Percentiles rank a stretch among this genome's conserved stretches.
phyloP scores from a whole-genome alignment of 345 rosid genomes.

The Corymbia maculata region DNA sequence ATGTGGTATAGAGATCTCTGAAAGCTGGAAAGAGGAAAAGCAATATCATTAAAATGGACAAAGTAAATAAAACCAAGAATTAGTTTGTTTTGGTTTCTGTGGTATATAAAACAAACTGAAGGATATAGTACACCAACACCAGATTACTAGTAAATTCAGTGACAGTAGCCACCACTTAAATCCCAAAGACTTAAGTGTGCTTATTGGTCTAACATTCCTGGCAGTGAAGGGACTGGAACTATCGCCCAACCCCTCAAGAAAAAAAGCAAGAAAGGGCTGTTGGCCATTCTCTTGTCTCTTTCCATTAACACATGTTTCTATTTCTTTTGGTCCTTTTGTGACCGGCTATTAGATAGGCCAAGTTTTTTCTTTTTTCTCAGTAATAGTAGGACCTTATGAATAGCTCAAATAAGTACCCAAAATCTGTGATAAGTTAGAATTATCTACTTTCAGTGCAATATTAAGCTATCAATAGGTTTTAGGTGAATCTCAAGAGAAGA shows the following conservation, averaged over 20 bases:
- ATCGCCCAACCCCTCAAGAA: background rate
- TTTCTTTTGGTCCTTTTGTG: background rate
- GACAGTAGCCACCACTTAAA: background rate
- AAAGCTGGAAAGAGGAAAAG: slow-evolving; percentile 49
- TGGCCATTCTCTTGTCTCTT: background rate
- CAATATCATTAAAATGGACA: background rate
- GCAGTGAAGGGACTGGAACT: background rate
- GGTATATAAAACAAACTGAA: background rate
- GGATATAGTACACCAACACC: background rate
- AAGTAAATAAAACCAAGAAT: background rate
- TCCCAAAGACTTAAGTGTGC: background rate
- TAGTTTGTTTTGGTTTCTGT: background rate
- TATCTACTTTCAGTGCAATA: background rate
- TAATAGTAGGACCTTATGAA: background rate
- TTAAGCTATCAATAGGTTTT: background rate
- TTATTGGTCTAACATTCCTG: background rate
- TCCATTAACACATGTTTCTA: background rate
- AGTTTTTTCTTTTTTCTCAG: background rate
- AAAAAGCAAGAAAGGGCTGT: background rate
- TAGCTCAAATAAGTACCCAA: background rate
- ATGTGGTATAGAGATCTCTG: slow-evolving; percentile 84
- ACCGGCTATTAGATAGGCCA: background rate
- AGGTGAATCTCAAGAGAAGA: background rate
- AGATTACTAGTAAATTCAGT: background rate
- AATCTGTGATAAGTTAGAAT: background rate